phyloP scores from a whole-genome alignment of 257 asterid species.

The Haberlea rhodopensis region DNA sequence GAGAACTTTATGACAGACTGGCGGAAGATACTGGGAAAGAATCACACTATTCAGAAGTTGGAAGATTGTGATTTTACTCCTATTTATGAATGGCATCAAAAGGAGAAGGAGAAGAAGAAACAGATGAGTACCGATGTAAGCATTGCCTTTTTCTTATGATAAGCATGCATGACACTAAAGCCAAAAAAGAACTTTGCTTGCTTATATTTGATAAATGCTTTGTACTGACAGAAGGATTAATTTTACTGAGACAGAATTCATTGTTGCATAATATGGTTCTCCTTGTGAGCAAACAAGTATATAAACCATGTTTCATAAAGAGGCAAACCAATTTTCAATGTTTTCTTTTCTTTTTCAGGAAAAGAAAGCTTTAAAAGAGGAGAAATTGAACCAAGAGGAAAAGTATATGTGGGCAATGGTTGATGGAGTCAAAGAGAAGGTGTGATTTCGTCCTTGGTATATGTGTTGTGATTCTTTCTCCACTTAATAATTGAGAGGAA shows the following conservation, averaged over 20 bases:
- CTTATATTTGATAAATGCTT: constrained; percentile 12
- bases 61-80: constrained; percentile 86
- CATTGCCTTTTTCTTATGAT: not conserved
- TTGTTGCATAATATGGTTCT: constrained; percentile 9
- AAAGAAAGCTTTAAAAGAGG: constrained; percentile 77
- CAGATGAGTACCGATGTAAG: constrained; percentile 84
- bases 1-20: constrained; percentile 91
- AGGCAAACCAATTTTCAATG: not conserved
- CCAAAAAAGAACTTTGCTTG: constrained; percentile 1
- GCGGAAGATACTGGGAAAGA: constrained; percentile 86
- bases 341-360: constrained; percentile 47
- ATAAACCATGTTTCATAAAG: constrained; percentile 4
- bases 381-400: constrained; percentile 83
- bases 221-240: not conserved
- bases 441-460: constrained; percentile 29
- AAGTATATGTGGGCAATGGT: constrained; percentile 94
- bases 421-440: constrained; percentile 91
- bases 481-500: not conserved
- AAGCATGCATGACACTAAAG: constrained; percentile 5
- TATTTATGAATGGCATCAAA: constrained; percentile 89
- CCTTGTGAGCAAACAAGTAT: not conserved
- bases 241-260: constrained; percentile 12
- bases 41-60: constrained; percentile 77
- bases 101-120: constrained; percentile 93
- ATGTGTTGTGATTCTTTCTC: constrained; percentile 14